Conservation (phyloP, 148 eudicot genomes). For the Selenicereus undatus region DNA sequence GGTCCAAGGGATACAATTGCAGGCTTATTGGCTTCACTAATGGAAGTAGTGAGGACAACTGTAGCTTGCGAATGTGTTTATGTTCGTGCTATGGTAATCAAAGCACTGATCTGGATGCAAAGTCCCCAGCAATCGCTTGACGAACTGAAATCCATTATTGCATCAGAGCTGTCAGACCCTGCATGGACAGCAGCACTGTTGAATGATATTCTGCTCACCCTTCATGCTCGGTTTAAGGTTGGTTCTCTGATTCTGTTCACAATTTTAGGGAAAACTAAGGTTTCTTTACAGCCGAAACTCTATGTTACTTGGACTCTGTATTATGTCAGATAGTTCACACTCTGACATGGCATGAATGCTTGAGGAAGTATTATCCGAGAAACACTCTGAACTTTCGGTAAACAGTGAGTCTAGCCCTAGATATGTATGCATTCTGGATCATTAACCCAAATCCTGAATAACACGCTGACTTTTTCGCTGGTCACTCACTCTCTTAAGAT, state of each 20-base stretch:
- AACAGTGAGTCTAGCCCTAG: no score
- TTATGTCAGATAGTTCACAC: not conserved
- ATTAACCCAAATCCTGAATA: not conserved
- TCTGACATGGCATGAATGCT: no score
- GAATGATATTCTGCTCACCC: slow-evolving; percentile 92
- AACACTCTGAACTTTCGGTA: no score
- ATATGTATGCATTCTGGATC: no score
- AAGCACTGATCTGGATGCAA: slow-evolving; percentile 99
- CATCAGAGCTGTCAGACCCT: slow-evolving; percentile 98
- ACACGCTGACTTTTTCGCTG: not conserved
- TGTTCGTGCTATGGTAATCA: slow-evolving; percentile 95
- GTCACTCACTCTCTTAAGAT: not conserved
- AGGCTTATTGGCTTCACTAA: slow-evolving; percentile 81
- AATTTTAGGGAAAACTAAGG: not conserved
- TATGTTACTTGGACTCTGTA: slow-evolving; percentile 4
- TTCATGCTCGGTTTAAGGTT: slow-evolving; percentile 99
- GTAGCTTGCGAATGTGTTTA: slow-evolving; percentile 99
- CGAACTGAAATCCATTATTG: slow-evolving; percentile 92
- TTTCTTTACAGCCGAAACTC: not conserved
- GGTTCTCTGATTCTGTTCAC: not conserved
- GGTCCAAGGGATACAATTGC: slow-evolving; percentile 87
- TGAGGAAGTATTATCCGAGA: no score
- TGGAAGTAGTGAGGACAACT: slow-evolving; percentile 99
- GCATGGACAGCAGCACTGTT: slow-evolving; percentile 90
- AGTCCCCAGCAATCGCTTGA: slow-evolving; percentile 95